Evolutionary conservation across 2,329 filamentous ascomycete species (phyloP).

Genomic region (Xylariaceae sp.): DNA sequence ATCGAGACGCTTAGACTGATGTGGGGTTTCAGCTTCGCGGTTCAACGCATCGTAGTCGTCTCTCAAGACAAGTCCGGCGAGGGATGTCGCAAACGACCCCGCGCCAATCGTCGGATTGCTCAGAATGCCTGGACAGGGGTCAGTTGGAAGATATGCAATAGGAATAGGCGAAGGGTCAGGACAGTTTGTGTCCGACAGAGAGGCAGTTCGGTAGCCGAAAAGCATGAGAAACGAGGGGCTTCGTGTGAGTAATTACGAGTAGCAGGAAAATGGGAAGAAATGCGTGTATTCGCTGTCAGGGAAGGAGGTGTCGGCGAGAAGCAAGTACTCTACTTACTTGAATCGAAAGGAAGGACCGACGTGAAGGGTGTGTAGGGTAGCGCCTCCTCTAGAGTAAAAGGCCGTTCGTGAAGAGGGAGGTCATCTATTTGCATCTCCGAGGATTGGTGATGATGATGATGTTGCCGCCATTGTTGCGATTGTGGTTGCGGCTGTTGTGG

Average conservation of each 20-base stretch:
- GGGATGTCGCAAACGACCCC: constrained; percentile 45
- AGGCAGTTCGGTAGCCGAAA: not conserved
- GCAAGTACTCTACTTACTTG: constrained; percentile 47
- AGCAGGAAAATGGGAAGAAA: constrained; percentile 3
- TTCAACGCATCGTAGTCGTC: constrained; percentile 64
- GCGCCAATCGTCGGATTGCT: constrained; percentile 58
- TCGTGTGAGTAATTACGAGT: not conserved
- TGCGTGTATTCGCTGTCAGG: not conserved
- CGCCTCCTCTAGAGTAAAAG: constrained; percentile 66
- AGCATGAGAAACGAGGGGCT: not conserved
- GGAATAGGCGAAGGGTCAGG: not conserved
- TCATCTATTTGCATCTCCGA: constrained; percentile 8
- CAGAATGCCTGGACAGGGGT: constrained; percentile 50
- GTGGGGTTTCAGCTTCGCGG: constrained; percentile 55
- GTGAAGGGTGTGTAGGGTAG: constrained; percentile 78
- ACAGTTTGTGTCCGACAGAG: not conserved
- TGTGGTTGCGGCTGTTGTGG: not conserved
- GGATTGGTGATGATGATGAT: constrained; percentile 3
- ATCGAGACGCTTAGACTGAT: constrained; percentile 60
- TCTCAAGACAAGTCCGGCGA: constrained; percentile 47
- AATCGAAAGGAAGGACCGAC: constrained; percentile 71
- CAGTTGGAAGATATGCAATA: constrained; percentile 7
- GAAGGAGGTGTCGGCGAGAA: constrained; percentile 8
- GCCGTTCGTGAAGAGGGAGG: constrained; percentile 30
- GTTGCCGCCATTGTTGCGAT: not conserved